Percentiles rank a stretch among this genome's conserved stretches.
phyloP scores from a whole-genome alignment of 805 yeast species.

The Pichia nanzhaoensis region DNA sequence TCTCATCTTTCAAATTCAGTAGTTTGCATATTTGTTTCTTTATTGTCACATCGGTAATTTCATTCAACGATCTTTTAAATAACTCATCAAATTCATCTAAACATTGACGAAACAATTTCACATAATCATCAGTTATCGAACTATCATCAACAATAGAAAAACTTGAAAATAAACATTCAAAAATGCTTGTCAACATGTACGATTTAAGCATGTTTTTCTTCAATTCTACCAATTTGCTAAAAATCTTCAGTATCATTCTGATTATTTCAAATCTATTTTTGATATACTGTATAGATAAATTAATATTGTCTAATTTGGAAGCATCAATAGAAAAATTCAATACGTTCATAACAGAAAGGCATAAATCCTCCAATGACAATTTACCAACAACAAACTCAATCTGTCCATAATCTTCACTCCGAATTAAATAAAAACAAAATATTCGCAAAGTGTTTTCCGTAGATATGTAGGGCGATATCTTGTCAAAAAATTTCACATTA shows the following conservation, averaged over 20 bases:
- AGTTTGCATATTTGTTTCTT: slow-evolving; percentile 9
- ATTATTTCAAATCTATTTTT: slow-evolving; percentile 22
- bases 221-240: slow-evolving; percentile 9
- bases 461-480: slow-evolving; percentile 17
- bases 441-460: slow-evolving; percentile 26
- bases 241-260: slow-evolving; percentile 17
- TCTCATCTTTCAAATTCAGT: not conserved
- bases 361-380: slow-evolving; percentile 21
- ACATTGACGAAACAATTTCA: slow-evolving; percentile 14
- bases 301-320: slow-evolving; percentile 23
- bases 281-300: slow-evolving; percentile 27
- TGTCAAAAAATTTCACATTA: slow-evolving; percentile 9
- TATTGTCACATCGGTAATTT: slow-evolving; percentile 12
- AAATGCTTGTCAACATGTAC: slow-evolving; percentile 17
- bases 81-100: slow-evolving; percentile 9
- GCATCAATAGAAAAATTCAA: slow-evolving; percentile 22
- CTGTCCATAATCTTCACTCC: slow-evolving; percentile 1
- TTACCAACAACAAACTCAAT: slow-evolving; percentile 11
- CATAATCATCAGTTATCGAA: slow-evolving; percentile 3
- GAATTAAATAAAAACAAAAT: slow-evolving; percentile 16
- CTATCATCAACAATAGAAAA: slow-evolving; percentile 19
- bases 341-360: slow-evolving; percentile 19
- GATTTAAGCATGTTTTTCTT: slow-evolving; percentile 14
- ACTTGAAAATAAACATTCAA: slow-evolving; percentile 22
- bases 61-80: slow-evolving; percentile 15